Evolutionary conservation across 805 yeast species (phyloP).

Genomic region (Pichia ethanolica): DNA sequence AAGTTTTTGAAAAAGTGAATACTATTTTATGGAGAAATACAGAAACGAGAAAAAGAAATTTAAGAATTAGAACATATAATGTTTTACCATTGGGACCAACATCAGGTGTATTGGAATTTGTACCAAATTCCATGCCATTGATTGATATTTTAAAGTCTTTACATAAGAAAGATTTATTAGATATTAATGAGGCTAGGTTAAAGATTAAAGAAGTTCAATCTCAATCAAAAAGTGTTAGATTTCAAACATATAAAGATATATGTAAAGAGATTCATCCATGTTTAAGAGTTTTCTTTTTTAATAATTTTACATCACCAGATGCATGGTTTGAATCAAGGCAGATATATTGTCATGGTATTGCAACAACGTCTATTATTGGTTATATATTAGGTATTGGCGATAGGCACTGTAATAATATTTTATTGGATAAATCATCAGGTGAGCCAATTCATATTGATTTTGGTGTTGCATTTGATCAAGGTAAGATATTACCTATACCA

Average conservation of each 20-base stretch:
- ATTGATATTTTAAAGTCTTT: slow-evolving; percentile 58
- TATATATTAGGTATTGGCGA: slow-evolving; percentile 89
- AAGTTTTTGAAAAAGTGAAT: slow-evolving; percentile 86
- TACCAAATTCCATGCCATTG: slow-evolving; percentile 63
- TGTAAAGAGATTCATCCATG: slow-evolving; percentile 52
- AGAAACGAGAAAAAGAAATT: slow-evolving; percentile 46
- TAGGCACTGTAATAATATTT: slow-evolving; percentile 84
- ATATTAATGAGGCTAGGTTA: slow-evolving; percentile 51
- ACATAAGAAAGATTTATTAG: slow-evolving; percentile 48
- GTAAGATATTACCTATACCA: slow-evolving; percentile 74
- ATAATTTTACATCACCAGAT: slow-evolving; percentile 57
- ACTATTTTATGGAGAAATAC: slow-evolving; percentile 48
- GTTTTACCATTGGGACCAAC: slow-evolving; percentile 86
- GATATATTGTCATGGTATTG: slow-evolving; percentile 68
- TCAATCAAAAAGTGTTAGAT: slow-evolving; percentile 35
- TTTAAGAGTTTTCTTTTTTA: slow-evolving; percentile 62
- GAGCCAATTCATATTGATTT: slow-evolving; percentile 94
- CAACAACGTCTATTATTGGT: slow-evolving; percentile 82
- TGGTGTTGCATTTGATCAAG: slow-evolving; percentile 96
- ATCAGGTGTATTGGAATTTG: slow-evolving; percentile 88
- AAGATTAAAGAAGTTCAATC: slow-evolving; percentile 54
- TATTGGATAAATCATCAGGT: slow-evolving; percentile 74
- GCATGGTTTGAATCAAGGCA: slow-evolving; percentile 66
- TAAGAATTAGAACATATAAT: slow-evolving; percentile 73
- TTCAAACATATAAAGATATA: slow-evolving; percentile 41